These are phyloP conservation scores for Sporothrix pseudoabietina DNA, from an alignment of 2,329 filamentous ascomycete species.

Conservation along the genomic window DNA sequence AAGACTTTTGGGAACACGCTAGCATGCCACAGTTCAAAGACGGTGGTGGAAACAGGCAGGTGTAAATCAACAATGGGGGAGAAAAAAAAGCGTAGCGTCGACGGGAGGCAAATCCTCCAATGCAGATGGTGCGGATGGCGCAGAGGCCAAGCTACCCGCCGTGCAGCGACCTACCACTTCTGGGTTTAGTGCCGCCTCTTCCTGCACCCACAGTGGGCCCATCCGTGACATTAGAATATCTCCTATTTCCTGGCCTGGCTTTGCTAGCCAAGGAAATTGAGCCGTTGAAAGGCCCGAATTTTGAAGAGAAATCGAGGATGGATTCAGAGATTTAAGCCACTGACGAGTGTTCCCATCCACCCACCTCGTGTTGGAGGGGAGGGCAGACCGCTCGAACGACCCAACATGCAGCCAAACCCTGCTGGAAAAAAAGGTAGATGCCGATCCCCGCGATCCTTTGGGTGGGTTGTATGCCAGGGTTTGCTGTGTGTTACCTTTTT, in stretches of 20 bases:
- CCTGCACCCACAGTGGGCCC: background rate
- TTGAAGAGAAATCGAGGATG: background rate
- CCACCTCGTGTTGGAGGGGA: slow-evolving; percentile 11
- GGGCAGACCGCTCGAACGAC: background rate
- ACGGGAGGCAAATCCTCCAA: slow-evolving; percentile 23
- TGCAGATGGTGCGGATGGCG: slow-evolving; percentile 22
- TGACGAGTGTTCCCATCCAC: background rate
- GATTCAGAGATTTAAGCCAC: background rate
- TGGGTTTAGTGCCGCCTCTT: slow-evolving; percentile 14
- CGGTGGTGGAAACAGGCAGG: slow-evolving; percentile 21
- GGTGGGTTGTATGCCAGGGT: background rate
- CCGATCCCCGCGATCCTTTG: slow-evolving; percentile 17
- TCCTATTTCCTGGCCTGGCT: background rate
- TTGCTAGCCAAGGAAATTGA: background rate
- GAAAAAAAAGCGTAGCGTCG: background rate
- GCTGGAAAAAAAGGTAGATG: background rate
- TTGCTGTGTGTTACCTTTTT: background rate
- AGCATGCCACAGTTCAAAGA: background rate
- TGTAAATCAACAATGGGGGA: background rate
- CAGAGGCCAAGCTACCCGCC: slow-evolving; percentile 24
- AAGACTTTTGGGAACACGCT: background rate
- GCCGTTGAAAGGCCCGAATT: slow-evolving; percentile 20
- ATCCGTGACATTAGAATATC: background rate
- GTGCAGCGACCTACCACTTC: slow-evolving; percentile 29
- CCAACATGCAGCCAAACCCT: slow-evolving; percentile 5